Evolutionary conservation across 805 yeast genomes (phyloP), one percentile per base, ranked within the genome.

Genomic region (Metschnikowia similis): DNA sequence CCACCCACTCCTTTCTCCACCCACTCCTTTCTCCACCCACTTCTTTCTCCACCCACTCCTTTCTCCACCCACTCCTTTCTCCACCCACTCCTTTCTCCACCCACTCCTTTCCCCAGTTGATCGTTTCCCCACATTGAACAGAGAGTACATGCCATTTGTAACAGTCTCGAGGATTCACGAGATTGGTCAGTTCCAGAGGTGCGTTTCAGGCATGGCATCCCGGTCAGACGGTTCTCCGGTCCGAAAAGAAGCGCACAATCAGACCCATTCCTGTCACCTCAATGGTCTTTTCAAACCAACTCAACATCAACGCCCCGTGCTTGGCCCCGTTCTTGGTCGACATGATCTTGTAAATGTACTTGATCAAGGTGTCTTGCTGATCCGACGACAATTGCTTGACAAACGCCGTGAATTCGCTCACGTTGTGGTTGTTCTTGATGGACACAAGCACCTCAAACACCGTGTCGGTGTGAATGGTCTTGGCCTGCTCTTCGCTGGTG

Each of bases 221-320:
- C 14, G 16, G 13, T 49, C 67, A 88, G 32, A 89, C 85, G 5
- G 89, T 80, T 65, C 94, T 80, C 71, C 96, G 82, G 69, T 92
- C 98, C 39, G 89, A 81, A 68, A 90, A 76, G 67, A 83, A 90
- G 59, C 96, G 82, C 45, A 87, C 87, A 58, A 94, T 84, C 39
- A 96, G 87, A 10, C 96, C 96, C 63, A 86, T 84, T 16, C 98
- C 98, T 13, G 91, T 81, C 17, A 80, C 71, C 53, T 86, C 95
- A 35, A 89, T 84, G 16, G 92, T 81, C 69, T 89, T 90, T 58
- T 92, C 97, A 64, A 85, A 89, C 99, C 99, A 94, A 31, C 85
- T 81, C 59, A 94, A 79, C 58, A 94, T 67, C 42, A 85, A 76
- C 42, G 96, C 96, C 16, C 97, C 96, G 55, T 85, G 89, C 60